Conservation (phyloP, 352 stramenopile species). For the Phytophthora vignae region DNA sequence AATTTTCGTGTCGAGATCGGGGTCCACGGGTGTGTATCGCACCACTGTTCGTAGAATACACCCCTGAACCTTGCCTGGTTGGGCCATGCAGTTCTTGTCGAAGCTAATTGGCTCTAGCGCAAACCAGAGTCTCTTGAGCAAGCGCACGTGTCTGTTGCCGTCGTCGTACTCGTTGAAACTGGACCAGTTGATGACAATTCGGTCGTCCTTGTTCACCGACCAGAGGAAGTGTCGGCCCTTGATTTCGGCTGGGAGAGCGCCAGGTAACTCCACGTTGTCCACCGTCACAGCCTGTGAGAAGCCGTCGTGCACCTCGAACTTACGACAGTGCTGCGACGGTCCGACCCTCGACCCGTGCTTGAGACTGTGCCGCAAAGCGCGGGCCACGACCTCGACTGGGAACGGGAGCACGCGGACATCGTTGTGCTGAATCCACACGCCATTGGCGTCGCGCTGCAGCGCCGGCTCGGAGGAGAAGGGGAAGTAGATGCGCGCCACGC, state of each 20-base stretch:
- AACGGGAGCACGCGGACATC: constrained; percentile 35
- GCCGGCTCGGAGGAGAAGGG: constrained; percentile 26
- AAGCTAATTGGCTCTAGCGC: constrained; percentile 27
- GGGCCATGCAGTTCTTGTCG: not conserved
- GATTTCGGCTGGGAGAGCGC: constrained; percentile 12
- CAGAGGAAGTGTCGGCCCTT: constrained; percentile 30
- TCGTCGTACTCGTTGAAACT: constrained; percentile 37
- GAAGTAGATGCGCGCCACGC: constrained; percentile 29
- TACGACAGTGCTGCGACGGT: constrained; percentile 26
- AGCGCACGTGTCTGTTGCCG: constrained; percentile 23
- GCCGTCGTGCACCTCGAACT: constrained; percentile 26
- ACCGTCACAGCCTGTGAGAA: constrained; percentile 30
- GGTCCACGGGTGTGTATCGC: constrained; percentile 33
- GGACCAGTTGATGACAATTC: constrained; percentile 37
- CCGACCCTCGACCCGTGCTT: constrained; percentile 24
- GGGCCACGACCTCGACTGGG: constrained; percentile 19
- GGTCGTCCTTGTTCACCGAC: constrained; percentile 19
- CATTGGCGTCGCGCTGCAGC: constrained; percentile 11
- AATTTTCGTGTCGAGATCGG: constrained; percentile 14
- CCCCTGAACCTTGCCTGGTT: constrained; percentile 6
- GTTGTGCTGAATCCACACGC: constrained; percentile 30
- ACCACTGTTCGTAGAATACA: constrained; percentile 34
- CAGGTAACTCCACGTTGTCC: constrained; percentile 33
- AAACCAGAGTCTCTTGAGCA: constrained; percentile 36
- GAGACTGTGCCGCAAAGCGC: constrained; percentile 25